Conservation (phyloP, 768 basidiomycete genomes). For the Lactifluus echinatus region DNA sequence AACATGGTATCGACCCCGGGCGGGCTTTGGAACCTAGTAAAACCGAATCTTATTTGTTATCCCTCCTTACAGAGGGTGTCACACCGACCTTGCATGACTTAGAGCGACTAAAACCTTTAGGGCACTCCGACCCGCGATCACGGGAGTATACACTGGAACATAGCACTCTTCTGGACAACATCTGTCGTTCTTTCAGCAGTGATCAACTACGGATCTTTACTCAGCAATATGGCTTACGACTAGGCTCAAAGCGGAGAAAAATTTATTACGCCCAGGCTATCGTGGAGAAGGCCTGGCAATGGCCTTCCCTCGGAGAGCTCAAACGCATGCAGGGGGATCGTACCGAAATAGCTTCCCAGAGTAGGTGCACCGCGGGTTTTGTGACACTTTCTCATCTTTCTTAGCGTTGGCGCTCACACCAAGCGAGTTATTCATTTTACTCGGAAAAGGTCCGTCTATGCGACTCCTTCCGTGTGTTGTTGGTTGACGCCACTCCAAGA, state of each 20-base stretch:
- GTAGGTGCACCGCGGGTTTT: slow-evolving; percentile 30
- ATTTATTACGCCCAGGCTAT: slow-evolving; percentile 39
- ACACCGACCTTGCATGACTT: slow-evolving; percentile 52
- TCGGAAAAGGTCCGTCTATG: slow-evolving; percentile 52
- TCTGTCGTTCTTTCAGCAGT: slow-evolving; percentile 56
- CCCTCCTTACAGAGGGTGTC: slow-evolving; percentile 37
- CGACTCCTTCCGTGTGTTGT: background rate
- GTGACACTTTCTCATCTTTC: slow-evolving; percentile 2
- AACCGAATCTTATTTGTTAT: slow-evolving; percentile 49
- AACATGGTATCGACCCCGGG: background rate
- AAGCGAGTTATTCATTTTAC: slow-evolving; percentile 56
- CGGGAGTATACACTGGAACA: slow-evolving; percentile 46
- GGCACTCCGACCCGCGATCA: slow-evolving; percentile 34
- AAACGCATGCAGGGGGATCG: slow-evolving; percentile 41
- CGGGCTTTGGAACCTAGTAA: slow-evolving; percentile 35
- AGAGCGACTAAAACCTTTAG: slow-evolving; percentile 44
- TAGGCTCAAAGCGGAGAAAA: slow-evolving; percentile 27
- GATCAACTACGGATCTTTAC: slow-evolving; percentile 51
- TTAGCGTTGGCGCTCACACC: slow-evolving; percentile 50
- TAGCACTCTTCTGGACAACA: slow-evolving; percentile 39
- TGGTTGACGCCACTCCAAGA: slow-evolving; percentile 34
- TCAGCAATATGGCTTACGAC: slow-evolving; percentile 37
- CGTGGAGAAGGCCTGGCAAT: slow-evolving; percentile 59
- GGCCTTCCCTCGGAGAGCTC: slow-evolving; percentile 51
- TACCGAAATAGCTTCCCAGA: slow-evolving; percentile 38